phyloP scores from a whole-genome alignment of 225 moss, liverwort and hornwort genomes.

The Asterella californica region DNA sequence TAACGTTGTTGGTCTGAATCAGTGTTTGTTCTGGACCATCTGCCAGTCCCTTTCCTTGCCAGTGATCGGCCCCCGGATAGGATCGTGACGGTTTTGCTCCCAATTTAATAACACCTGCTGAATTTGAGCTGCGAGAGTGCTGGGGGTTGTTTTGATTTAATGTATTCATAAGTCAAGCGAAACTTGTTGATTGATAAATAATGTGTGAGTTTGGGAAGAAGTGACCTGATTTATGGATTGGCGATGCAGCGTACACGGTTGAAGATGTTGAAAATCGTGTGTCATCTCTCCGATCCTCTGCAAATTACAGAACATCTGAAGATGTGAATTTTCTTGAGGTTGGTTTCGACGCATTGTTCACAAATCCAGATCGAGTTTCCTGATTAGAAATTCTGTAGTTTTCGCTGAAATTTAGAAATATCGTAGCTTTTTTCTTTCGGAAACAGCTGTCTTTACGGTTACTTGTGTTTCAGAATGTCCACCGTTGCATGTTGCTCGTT shows the following conservation, averaged over 20 bases:
- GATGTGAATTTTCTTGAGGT: constrained; percentile 65
- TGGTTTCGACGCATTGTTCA: constrained; percentile 17
- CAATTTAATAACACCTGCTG: neutral
- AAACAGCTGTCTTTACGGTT: neutral
- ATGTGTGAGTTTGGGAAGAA: neutral
- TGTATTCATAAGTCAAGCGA: neutral
- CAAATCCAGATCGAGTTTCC: neutral
- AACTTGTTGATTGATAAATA: neutral
- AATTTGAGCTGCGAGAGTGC: neutral
- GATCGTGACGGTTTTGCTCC: neutral
- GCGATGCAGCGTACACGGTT: constrained; percentile 62
- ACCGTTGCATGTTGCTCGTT: neutral
- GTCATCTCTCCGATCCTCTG: constrained; percentile 47
- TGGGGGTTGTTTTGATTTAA: neutral
- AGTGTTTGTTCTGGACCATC: neutral
- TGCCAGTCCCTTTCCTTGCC: neutral
- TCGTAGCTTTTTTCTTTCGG: neutral
- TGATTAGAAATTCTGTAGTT: neutral
- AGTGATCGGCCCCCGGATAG: neutral
- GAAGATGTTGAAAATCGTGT: constrained; percentile 56
- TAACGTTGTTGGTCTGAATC: neutral
- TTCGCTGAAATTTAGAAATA: neutral
- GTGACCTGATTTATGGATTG: neutral
- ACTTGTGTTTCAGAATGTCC: neutral
- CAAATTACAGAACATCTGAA: constrained; percentile 45